A percentile compares a stretch with the other conserved stretches of the same genome.
Conservation (phyloP, 2,329 filamentous ascomycete genomes). For the Torrubiella hemipterigena region DNA sequence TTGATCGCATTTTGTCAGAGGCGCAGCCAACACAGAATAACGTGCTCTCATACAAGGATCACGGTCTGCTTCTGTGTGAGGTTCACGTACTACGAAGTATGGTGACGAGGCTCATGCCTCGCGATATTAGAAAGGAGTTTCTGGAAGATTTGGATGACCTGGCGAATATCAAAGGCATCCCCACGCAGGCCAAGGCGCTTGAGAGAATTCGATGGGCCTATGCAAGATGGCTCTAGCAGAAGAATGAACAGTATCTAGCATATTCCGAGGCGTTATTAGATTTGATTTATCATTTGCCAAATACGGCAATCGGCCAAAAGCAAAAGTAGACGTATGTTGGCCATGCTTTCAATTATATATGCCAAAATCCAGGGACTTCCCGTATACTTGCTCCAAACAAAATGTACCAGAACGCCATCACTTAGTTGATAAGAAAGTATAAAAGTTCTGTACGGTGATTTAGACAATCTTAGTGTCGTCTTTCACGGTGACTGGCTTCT, state of each 20-base stretch:
- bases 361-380: too few relatives aligned
- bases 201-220: constrained; percentile 87
- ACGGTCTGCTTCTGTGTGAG: constrained; percentile 81
- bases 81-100: constrained; percentile 69
- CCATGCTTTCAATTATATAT: too few relatives aligned
- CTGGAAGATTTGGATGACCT: constrained; percentile 79
- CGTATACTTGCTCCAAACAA: too few relatives aligned
- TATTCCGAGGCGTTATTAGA: too few relatives aligned
- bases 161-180: constrained; percentile 68
- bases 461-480: too few relatives aligned
- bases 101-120: constrained; percentile 49
- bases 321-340: too few relatives aligned
- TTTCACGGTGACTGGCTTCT: constrained; percentile 18
- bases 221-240: constrained; percentile 56
- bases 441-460: too few relatives aligned
- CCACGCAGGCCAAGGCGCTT: constrained; percentile 66
- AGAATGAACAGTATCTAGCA: too few relatives aligned
- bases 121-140: constrained; percentile 71
- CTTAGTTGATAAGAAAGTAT: too few relatives aligned
- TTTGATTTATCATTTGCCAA: too few relatives aligned
- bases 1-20: constrained; percentile 66
- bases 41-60: constrained; percentile 80
- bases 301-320: too few relatives aligned
- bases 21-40: constrained; percentile 59
- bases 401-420: too few relatives aligned